phyloP scores from a whole-genome alignment of 2,329 filamentous ascomycete species.

The Atkinsonella hypoxylon region DNA sequence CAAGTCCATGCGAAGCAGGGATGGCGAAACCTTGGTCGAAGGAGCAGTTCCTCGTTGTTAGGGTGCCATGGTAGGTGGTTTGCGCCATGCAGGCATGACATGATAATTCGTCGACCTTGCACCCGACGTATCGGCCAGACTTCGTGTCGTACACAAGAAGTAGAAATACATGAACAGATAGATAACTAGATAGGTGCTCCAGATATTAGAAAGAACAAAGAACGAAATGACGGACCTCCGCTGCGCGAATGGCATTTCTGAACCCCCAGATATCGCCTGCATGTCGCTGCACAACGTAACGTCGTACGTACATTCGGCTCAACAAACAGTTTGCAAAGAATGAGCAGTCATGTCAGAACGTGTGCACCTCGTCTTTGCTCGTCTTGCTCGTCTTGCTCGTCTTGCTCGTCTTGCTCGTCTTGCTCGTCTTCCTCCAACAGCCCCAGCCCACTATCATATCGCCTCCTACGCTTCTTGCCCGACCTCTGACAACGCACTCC shows the following conservation, averaged over 20 bases:
- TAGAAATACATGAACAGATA: not conserved
- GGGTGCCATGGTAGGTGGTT: too few relatives aligned
- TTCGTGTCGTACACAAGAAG: not conserved
- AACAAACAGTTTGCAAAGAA: not conserved
- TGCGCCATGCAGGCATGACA: not conserved
- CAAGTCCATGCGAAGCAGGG: too few relatives aligned
- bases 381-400: constrained; percentile 44
- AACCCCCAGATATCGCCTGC: not conserved
- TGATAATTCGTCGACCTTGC: not conserved
- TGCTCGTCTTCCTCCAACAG: constrained; percentile 41
- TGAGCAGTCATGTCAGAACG: not conserved
- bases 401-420: constrained; percentile 34
- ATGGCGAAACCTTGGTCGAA: not conserved
- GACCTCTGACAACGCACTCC: not conserved
- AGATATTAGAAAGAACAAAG: not conserved
- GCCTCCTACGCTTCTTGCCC: constrained; percentile 27
- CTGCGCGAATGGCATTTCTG: not conserved
- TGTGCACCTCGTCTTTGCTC: constrained; percentile 29
- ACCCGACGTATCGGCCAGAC: not conserved
- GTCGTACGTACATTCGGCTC: not conserved
- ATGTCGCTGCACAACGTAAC: not conserved
- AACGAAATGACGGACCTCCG: not conserved
- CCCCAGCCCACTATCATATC: constrained; percentile 43
- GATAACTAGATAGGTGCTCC: too few relatives aligned
- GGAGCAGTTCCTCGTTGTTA: not conserved